phyloP scores from a whole-genome alignment of 2,329 filamentous ascomycete species.

The Monosporascus ibericus region DNA sequence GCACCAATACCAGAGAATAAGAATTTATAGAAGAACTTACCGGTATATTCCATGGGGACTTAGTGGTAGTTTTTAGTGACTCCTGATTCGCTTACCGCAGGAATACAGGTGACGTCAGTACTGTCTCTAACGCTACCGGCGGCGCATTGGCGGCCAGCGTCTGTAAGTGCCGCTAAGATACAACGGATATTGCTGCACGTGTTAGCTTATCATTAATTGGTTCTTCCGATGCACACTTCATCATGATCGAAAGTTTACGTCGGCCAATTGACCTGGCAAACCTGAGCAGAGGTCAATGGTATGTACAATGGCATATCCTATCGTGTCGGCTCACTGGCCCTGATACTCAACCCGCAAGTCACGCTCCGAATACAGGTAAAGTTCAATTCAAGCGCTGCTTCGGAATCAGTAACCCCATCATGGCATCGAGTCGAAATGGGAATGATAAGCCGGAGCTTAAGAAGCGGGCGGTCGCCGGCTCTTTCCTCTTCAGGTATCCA shows the following conservation, averaged over 20 bases:
- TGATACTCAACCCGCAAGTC: background rate
- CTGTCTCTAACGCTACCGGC: no score
- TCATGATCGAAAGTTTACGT: background rate
- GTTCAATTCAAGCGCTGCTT: background rate
- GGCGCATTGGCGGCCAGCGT: no score
- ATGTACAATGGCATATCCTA: slow-evolving; percentile 11
- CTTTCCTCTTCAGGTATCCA: slow-evolving; percentile 44
- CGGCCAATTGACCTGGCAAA: no score
- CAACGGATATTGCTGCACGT: no score
- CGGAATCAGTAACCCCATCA: slow-evolving; percentile 4
- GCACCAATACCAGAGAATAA: no score
- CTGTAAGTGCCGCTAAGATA: no score
- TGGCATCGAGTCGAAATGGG: slow-evolving; percentile 10
- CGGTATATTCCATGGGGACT: no score
- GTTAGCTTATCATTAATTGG: no score
- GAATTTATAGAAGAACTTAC: no score
- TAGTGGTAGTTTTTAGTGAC: no score
- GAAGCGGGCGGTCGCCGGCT: slow-evolving; percentile 39
- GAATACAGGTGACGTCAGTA: no score
- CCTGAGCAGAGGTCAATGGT: background rate
- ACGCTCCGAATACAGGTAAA: background rate
- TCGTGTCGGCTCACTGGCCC: background rate
- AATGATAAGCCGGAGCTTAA: slow-evolving; percentile 11
- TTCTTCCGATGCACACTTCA: background rate
- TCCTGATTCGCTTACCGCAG: no score